phyloP scores from a whole-genome alignment of 306 rosid genomes.

The Medicago lupulina region DNA sequence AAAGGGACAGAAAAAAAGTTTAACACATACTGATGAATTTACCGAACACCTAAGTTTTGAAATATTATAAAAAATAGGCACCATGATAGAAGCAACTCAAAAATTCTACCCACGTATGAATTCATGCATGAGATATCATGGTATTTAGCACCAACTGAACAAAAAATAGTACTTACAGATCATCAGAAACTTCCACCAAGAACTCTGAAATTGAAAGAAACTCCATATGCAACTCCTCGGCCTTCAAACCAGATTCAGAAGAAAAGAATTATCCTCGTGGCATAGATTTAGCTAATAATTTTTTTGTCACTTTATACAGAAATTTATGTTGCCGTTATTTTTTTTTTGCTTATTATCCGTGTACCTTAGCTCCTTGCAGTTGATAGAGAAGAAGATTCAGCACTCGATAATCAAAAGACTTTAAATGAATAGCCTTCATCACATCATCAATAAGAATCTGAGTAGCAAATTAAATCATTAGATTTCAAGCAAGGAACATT shows the following conservation, averaged over 20 bases:
- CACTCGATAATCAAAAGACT: constrained; percentile 91
- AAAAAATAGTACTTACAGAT: constrained; percentile 69
- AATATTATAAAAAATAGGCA: not conserved
- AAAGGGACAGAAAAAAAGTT: too few relatives aligned
- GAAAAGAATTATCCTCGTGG: constrained; percentile 44
- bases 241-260: constrained; percentile 65
- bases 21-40: too few relatives aligned
- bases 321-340: constrained; percentile 10
- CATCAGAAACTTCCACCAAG: constrained; percentile 90
- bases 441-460: constrained; percentile 85
- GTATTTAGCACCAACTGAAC: constrained; percentile 31
- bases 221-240: constrained; percentile 86
- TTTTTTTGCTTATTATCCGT: constrained; percentile 17
- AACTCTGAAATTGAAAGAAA: constrained; percentile 89
- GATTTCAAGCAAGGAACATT: constrained; percentile 25
- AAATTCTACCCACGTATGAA: constrained; percentile 8
- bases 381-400: constrained; percentile 90
- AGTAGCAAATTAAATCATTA: constrained; percentile 38
- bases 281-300: constrained; percentile 24
- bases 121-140: constrained; percentile 16
- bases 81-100: constrained; percentile 15
- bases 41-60: not conserved
- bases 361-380: constrained; percentile 79
- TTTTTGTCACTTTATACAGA: constrained; percentile 9
- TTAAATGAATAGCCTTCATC: constrained; percentile 74